Conservation (phyloP, 1,284 basidiomycete species). For the Cryptococcus sp. region DNA sequence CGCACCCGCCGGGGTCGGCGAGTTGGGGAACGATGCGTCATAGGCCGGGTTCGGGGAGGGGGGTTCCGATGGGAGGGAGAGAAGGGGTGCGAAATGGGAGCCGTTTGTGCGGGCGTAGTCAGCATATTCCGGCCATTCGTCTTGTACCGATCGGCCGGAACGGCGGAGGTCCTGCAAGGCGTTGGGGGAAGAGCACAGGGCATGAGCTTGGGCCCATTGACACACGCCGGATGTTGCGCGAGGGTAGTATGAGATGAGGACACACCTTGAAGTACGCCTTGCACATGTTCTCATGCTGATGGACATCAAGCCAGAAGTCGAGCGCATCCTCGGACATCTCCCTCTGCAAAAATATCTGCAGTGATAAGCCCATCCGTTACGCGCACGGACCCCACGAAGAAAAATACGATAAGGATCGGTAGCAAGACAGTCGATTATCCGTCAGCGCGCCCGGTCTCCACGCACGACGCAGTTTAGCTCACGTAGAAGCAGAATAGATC, state of each 20-base stretch:
- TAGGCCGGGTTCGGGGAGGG: conserved; percentile 8
- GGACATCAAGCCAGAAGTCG: conserved; percentile 98
- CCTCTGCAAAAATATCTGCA: conserved; percentile 72
- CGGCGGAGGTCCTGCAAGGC: conserved; percentile 72
- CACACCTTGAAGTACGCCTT: conserved; percentile 87
- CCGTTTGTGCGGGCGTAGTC: conserved; percentile 64
- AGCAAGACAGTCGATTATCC: not conserved
- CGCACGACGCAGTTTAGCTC: conserved; percentile 45
- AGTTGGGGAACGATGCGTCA: no score
- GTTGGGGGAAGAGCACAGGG: no score
- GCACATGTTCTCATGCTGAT: conserved; percentile 98
- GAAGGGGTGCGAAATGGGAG: conserved; percentile 69
- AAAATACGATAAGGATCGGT: not conserved
- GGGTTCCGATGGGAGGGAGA: conserved; percentile 20
- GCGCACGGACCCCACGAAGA: conserved; percentile 11
- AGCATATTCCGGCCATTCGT: conserved; percentile 98
- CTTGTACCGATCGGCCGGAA: conserved; percentile 82
- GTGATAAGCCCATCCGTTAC: not conserved
- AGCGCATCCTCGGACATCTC: conserved; percentile 92
- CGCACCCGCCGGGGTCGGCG: no score
- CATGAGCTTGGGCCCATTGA: not conserved
- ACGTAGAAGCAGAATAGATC: conserved; percentile 99
- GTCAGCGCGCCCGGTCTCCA: not conserved
- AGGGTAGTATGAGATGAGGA: not conserved
- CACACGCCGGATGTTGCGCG: not conserved